Evolutionary conservation across 2,329 filamentous ascomycete species (phyloP), one percentile per base, ranked within the genome.

Genomic region (Epichloe elymi): DNA sequence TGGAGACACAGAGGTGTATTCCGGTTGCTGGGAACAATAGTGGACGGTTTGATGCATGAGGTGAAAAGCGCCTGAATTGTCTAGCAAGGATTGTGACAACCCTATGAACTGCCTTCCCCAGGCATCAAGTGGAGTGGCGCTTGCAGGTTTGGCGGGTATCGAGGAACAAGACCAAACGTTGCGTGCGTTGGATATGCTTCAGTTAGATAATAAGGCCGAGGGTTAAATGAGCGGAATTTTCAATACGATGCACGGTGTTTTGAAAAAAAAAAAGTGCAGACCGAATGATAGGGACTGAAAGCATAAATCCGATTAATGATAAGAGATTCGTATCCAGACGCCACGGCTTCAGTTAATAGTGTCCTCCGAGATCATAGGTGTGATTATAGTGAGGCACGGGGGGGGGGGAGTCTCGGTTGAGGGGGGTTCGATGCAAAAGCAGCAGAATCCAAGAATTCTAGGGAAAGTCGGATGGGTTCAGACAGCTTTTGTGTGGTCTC

Each of bases 21-120:
- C 15, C 17, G 30, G 23, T 35, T 14, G n/a, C 41, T 14, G 33
- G 19, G 26, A 33, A 54, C 49, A 57, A 58, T 53, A 52, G 43
- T 41, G 43, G 35, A 55, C n/a, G 19, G 15, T 43, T 30, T 19
- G 40, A 30, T 14, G 39, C 5, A 37, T 53, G 53, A 54, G 46
- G 44, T 45, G 40, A 40, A 47, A 17, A 38, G 35, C 43, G 26
- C 14, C 23, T 12, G 39, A 26, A 45, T 12, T 46, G n/a, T 45
- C 20, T 35, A 33, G 23, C 35, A 45, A 44, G 48, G 30, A 19
- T 50, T 17, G 23, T 12, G 42, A 39, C 33, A 19, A 7, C 12
- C 15, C 33, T 43, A 33, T 26, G 40, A 49, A 37, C 40, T 43
- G 30, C 40, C 39, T 33, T 43, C 10, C 39, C 40, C 47, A 43